Evolutionary conservation across 2,329 filamentous ascomycete genomes (phyloP), one percentile per base, ranked within the genome.

Genomic region (Cordyceps tenuipes): DNA sequence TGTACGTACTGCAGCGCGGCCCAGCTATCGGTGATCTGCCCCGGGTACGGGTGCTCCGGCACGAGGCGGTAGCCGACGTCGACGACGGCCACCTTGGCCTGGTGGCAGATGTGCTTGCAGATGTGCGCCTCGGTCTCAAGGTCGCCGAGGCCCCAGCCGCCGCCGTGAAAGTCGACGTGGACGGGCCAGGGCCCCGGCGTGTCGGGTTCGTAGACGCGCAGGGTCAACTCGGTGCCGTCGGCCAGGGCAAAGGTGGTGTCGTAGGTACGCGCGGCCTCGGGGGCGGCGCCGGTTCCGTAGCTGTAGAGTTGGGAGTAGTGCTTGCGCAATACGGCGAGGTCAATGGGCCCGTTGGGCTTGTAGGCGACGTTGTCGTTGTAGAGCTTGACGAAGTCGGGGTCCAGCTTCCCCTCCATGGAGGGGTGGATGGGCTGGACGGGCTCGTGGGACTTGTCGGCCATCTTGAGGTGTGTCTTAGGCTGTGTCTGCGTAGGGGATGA

Each of bases 1-100:
- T 73, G 67, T 34, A 77, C 67, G 64, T 76, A 73, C 60, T 73
- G 68, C 39, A 81, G 64, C 2, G 75, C 76, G 7, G 73, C 75
- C 66, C 77, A 81, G 54, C 75, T 75, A 68, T 82, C 80, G n/a
- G 77, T 73, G 19, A 78, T 72, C 34, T 71, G 72, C 15, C 73
- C 73, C n/a, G 80, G 80, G 61, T 79, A 81, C 5, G 75, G 68
- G 62, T 75, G 66, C 66, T 82, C 79, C 9, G 80, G 80, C 0
- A 79, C 76, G 1, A 81, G 73, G 5, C 79, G 75, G 64, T 82
- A 83, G n/a, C 68, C 78, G 12, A 82, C 75, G 63, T 80, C 77
- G 58, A 83, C 71, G 31, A 82, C 77, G 15, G 71, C 72, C 31
- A 78, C 77, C 29, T 71, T 69, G 23, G 74, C 75, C 50, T 73